Base-by-base conservation (phyloP, 1,284 basidiomycete species). In the Puccinia novopanici region DNA sequence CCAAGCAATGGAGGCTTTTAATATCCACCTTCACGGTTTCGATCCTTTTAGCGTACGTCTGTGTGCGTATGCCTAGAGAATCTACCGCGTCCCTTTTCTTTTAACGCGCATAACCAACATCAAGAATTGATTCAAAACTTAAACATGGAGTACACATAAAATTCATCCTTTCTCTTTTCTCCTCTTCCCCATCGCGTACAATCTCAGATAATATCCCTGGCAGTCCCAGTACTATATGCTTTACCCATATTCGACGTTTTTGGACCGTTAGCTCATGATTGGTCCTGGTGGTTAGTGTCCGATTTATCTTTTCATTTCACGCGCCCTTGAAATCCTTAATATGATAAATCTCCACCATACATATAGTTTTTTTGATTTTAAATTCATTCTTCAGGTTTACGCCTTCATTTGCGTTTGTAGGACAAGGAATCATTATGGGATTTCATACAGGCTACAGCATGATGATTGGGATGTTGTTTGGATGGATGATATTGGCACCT, bases 401-500 rank as follows among this genome's bases (percentile, higher is more conserved):
- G 0, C 94, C 94, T 0, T 95, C 93, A 85, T 87, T 97, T 67
- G 93, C 92, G 2, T 96, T 95, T 84, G 90, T 95, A 54, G 94
- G 94, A 0, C 93, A 95, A 89, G 93, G 95, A 5, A 95, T 98
- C 82, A 98, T 98, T 85, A 98, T 98, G 96, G 95, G 95, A 3
- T 92, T 96, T 83, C 93, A 94, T 0, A 97, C 94, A 0, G 95
- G 94, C 0, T 85, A 96, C 40, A 93, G 92, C 84, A 98, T 98
- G 95, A 95, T 92, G 83, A 85, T 94, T 89, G 95, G 95, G 52
- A 97, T 97, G 92, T 83, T 98, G n/a, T 91, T 93, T 0, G 95
- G 95, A 17, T 98, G 96, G 95, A 94, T 90, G 3, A 87, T 98
- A 34, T 88, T 98, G 27, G 94, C 93, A 0, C 95, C 95, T 0